Percentiles rank a stretch among this genome's conserved stretches.
These are phyloP conservation scores for Simplicillium sp. DNA, from an alignment of 2,329 filamentous ascomycete genomes.

Conservation along the genomic window DNA sequence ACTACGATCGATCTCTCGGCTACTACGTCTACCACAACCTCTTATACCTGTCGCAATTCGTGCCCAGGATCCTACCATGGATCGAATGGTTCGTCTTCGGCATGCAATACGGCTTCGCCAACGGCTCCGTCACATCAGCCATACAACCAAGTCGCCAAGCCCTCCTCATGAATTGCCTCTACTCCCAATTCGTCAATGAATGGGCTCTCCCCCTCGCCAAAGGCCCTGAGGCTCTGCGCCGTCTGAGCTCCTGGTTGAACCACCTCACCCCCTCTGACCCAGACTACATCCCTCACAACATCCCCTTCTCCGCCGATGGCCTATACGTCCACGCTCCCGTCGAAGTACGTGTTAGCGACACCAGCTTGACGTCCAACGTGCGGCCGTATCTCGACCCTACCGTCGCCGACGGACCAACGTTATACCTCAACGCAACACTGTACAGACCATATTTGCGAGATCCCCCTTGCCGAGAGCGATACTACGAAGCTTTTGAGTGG, in stretches of 20 bases:
- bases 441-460: conserved; percentile 75
- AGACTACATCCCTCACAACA: conserved; percentile 54
- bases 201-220: conserved; percentile 85
- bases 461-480: conserved; percentile 64
- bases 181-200: conserved; percentile 97
- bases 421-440: conserved; percentile 85
- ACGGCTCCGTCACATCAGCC: conserved; percentile 58
- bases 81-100: conserved; percentile 96
- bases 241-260: conserved; percentile 80
- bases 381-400: conserved; percentile 61
- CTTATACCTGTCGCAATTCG: conserved; percentile 67
- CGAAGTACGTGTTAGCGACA: conserved; percentile 80
- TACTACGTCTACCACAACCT: conserved; percentile 90
- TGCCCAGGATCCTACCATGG: conserved; percentile 74
- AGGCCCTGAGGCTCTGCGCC: conserved; percentile 76
- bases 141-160: conserved; percentile 73
- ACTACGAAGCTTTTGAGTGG: conserved; percentile 87
- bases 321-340: conserved; percentile 84
- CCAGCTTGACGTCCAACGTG: conserved; percentile 28
- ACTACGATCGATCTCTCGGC: conserved; percentile 74
- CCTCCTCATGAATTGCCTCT: conserved; percentile 92
- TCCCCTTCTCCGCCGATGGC: conserved; percentile 71
- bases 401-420: conserved; percentile 54
- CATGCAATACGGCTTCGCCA: conserved; percentile 89
- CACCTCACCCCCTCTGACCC: conserved; percentile 50